Evolutionary conservation across 345 rosid genomes (phyloP).

Genomic region (Fremontodendron californicum): DNA sequence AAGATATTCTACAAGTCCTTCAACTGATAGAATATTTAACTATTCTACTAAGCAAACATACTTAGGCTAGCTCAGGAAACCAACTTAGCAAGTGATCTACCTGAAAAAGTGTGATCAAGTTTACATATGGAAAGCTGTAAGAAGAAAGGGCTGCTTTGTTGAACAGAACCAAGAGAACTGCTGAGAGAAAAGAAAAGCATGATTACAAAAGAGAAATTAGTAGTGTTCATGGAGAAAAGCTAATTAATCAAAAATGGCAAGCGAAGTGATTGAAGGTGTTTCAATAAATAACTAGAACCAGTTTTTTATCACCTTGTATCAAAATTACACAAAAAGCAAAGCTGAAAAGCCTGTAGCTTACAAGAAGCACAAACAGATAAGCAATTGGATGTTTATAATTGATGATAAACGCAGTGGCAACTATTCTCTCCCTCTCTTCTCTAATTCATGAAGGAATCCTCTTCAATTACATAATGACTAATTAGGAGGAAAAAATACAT

Average conservation of each 20-base stretch:
- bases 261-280: background rate
- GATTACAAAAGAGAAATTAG: background rate
- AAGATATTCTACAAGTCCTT: background rate
- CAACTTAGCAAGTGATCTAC: slow-evolving; percentile 26
- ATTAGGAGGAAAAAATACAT: background rate
- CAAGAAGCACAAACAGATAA: background rate
- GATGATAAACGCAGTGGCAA: background rate
- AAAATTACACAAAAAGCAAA: background rate
- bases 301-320: background rate
- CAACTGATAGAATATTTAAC: background rate
- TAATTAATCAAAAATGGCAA: background rate
- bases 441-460: background rate
- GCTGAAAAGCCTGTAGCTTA: background rate
- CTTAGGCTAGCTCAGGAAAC: background rate
- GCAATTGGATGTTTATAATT: background rate
- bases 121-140: slow-evolving; percentile 53
- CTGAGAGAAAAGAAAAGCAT: slow-evolving; percentile 19
- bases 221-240: background rate
- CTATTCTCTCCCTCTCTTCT: background rate
- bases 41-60: background rate
- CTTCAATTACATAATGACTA: background rate
- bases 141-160: slow-evolving; percentile 77
- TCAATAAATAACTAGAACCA: background rate
- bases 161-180: slow-evolving; percentile 73
- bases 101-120: slow-evolving; percentile 69